Evolutionary conservation across 768 basidiomycete genomes (phyloP).

Genomic region (Boletus patriciae): DNA sequence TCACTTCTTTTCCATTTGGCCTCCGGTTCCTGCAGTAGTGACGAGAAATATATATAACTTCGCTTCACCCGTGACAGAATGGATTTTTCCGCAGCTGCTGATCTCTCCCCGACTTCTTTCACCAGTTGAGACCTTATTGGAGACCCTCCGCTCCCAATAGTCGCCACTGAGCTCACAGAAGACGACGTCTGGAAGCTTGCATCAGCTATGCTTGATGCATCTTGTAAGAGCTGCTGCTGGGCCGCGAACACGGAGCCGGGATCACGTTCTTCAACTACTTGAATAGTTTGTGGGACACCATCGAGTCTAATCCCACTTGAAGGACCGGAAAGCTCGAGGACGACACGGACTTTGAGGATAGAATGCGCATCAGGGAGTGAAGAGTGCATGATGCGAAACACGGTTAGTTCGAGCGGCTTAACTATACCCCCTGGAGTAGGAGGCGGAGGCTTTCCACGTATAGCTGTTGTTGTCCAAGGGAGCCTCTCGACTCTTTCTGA

Average conservation of each 20-base stretch:
- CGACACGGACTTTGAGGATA: constrained; percentile 75
- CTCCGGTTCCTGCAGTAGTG: constrained; percentile 93
- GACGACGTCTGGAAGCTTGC: constrained; percentile 68
- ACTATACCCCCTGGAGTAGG: constrained; percentile 32
- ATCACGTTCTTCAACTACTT: constrained; percentile 66
- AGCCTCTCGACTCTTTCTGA: constrained; percentile 68
- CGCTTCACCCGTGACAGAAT: constrained; percentile 85
- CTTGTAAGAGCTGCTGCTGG: constrained; percentile 59
- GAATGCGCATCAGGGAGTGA: constrained; percentile 70
- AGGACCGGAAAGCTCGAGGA: constrained; percentile 77
- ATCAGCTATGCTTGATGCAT: constrained; percentile 66
- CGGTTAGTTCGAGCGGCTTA: constrained; percentile 48
- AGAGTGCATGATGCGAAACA: constrained; percentile 72
- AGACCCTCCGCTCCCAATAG: constrained; percentile 39
- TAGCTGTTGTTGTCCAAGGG: constrained; percentile 70
- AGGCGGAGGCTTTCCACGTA: constrained; percentile 40
- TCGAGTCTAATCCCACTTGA: constrained; percentile 83
- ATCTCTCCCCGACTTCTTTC: constrained; percentile 44
- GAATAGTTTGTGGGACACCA: constrained; percentile 71
- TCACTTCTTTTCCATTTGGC: constrained; percentile 93
- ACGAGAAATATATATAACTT: constrained; percentile 98
- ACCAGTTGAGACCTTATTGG: constrained; percentile 35
- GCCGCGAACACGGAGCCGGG: constrained; percentile 46
- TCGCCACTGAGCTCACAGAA: constrained; percentile 53
- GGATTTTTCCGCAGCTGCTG: constrained; percentile 69